Base-by-base conservation (phyloP, 208 protist species). In the Leishmania guyanensis region DNA sequence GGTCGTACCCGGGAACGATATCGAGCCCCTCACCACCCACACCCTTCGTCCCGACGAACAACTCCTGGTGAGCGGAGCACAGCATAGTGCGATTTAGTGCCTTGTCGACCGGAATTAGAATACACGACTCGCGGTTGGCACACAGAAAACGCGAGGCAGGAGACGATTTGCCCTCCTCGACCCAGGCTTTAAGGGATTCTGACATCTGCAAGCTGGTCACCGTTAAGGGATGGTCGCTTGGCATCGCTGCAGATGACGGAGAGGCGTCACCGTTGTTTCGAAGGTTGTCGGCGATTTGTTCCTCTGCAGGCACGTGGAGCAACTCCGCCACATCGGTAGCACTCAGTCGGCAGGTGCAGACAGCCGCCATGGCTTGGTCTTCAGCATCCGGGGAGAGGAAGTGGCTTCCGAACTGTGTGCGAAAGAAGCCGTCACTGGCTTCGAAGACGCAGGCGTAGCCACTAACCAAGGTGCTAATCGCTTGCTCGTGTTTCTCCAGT, bases 131-230 rank as follows among this genome's bases (percentile, higher is more conserved):
- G 22, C 87, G 72, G 80, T 95, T 64, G 2, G 77, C 77, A 33
- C 77, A 81, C 33, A 93, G 72, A 64, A 92, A 94, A n/a, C 81
- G 89, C 14, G 89, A 90, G 29, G 86, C 86, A 5, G 82, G 83
- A 33, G 79, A 84, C 62, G 80, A 78, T 43, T 87, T 88, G 20
- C 78, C 81, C 2, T 83, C 79, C 6, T 66, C 36, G 3, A 33
- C 5, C 33, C 66, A 71, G 1, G n/a, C 12, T 20, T n/a, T 39
- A 66, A 0, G 6, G n/a, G 22, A 12, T 39, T 36, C 62, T 39
- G 62, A 66, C 9, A 14, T 10, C 16, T 26, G 62, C 62, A 29
- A 66, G 29, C 0, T 36, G 62, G 62, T 36, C 9, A 0, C 26
- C 62, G 4, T 56, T 20, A 56, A 12, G 10, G 53, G 0, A 22